A percentile compares a stretch with the other conserved stretches of the same genome.
Conservation (phyloP, 2,329 filamentous ascomycete species). For the Mariannaea elegans region DNA sequence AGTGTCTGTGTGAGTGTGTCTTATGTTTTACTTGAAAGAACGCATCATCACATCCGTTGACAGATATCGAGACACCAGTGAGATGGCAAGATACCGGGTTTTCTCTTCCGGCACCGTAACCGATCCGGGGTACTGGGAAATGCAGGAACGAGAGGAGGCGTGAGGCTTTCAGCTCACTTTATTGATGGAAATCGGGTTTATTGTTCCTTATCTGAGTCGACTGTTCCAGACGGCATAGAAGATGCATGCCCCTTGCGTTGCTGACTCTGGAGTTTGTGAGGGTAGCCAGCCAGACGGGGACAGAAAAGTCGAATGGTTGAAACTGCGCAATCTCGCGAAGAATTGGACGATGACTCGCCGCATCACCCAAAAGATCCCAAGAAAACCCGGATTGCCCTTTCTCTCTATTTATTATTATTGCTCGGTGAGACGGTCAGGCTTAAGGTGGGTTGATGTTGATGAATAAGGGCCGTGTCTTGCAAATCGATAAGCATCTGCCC, state of each 20-base stretch:
- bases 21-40: conserved; percentile 29
- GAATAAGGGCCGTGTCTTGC: neutral
- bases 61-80: neutral
- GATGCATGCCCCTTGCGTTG: too few relatives aligned
- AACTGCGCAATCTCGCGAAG: conserved; percentile 19
- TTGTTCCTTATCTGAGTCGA: too few relatives aligned
- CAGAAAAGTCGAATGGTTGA: conserved; percentile 10
- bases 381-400: too few relatives aligned
- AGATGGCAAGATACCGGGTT: neutral
- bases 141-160: neutral
- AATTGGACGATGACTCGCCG: too few relatives aligned
- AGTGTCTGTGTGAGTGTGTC: conserved; percentile 27
- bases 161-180: neutral
- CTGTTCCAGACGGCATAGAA: too few relatives aligned
- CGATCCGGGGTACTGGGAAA: neutral
- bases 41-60: neutral
- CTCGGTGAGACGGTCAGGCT: neutral
- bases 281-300: conserved; percentile 15
- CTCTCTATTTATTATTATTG: neutral
- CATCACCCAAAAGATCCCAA: too few relatives aligned
- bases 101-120: neutral
- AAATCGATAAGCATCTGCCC: conserved; percentile 35
- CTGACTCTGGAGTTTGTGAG: too few relatives aligned
- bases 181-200: neutral
- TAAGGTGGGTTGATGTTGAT: neutral